Base-by-base conservation (phyloP, 164 flowering plant species). In the Paratinospora sagittata region DNA sequence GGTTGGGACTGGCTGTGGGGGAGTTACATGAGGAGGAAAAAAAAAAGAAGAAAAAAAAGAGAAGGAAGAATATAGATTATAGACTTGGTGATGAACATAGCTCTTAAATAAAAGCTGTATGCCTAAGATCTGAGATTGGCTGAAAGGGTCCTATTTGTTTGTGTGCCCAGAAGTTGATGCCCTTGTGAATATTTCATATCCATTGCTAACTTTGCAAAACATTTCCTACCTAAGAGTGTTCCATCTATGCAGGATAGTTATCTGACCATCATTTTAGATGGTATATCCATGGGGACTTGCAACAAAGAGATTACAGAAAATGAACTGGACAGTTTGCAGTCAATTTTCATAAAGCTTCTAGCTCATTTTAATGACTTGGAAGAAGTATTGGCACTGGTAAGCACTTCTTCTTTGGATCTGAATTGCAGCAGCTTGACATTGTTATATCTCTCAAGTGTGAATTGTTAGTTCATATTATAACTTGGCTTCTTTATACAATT, bases 341-440 rank as follows among this genome's bases (percentile, higher is more conserved):
- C 97, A 67, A 83, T 94, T 66, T 73, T 89, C 72, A 65, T 83
- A 78, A 94, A 89, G 85, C 79, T 92, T 82, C 85, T 94, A 73
- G 71, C 82, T 77, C 84, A 92, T 79, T 77, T 82, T 67, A 78
- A 78, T 62, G 69, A 79, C 70, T 72, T 90, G 75, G 84, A 87
- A 78, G 87, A 84, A 62, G 73, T 84, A 45, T 80, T 92, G 63
- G 79, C 88, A 45, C 64, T 89, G 92, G 98, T 94, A 86, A 73
- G 81, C 68, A n/a, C n/a, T 78, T 80, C 68, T 67, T 36, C 27
- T 58, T 45, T 21, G 24, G n/a, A n/a, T n/a, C n/a, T n/a, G n/a
- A n/a, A n/a, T n/a, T n/a, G n/a, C n/a, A n/a, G n/a, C n/a, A n/a
- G n/a, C n/a, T n/a, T n/a, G n/a, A n/a, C n/a, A n/a, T n/a, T n/a